Conservation (phyloP, 2,329 filamentous ascomycete genomes). For the Pezicula neosporulosa region DNA sequence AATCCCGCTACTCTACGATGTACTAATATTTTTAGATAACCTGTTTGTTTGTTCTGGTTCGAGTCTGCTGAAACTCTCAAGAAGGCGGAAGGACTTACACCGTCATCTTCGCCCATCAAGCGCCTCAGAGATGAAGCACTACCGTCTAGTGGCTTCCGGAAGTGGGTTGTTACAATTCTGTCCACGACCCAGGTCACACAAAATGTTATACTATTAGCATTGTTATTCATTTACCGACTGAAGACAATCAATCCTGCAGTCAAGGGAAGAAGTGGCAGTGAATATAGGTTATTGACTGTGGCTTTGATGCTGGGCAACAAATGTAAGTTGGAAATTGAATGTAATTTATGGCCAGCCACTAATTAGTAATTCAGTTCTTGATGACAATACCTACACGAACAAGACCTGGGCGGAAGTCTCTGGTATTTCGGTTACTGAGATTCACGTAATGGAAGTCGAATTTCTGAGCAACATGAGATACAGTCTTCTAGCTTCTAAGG, state of each 20-base stretch:
- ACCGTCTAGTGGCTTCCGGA: constrained; percentile 77
- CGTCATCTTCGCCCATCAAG: constrained; percentile 38
- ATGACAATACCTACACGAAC: constrained; percentile 99
- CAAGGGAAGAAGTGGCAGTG: constrained; percentile 87
- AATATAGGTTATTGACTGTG: constrained; percentile 88
- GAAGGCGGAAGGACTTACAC: constrained; percentile 56
- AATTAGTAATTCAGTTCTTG: constrained; percentile 59
- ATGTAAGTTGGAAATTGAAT: constrained; percentile 50
- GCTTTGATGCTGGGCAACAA: constrained; percentile 98
- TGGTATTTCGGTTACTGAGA: constrained; percentile 87
- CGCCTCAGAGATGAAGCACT: constrained; percentile 68
- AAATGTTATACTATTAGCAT: constrained; percentile 85
- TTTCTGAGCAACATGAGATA: constrained; percentile 99
- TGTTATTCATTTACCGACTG: constrained; percentile 89
- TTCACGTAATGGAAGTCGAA: constrained; percentile 99
- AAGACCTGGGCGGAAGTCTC: constrained; percentile 99
- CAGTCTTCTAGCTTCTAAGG: constrained; percentile 79
- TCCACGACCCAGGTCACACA: constrained; percentile 94
- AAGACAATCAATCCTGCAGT: constrained; percentile 88
- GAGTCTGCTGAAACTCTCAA: constrained; percentile 79
- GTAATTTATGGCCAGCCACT: background rate
- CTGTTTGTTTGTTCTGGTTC: constrained; percentile 96
- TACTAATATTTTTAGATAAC: constrained; percentile 63
- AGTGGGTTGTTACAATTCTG: constrained; percentile 90
- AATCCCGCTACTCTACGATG: background rate